A percentile compares a stretch with the other conserved stretches of the same genome.
These are phyloP conservation scores for Colletotrichum shisoi DNA, from an alignment of 2,329 filamentous ascomycete genomes.

Conservation along the genomic window DNA sequence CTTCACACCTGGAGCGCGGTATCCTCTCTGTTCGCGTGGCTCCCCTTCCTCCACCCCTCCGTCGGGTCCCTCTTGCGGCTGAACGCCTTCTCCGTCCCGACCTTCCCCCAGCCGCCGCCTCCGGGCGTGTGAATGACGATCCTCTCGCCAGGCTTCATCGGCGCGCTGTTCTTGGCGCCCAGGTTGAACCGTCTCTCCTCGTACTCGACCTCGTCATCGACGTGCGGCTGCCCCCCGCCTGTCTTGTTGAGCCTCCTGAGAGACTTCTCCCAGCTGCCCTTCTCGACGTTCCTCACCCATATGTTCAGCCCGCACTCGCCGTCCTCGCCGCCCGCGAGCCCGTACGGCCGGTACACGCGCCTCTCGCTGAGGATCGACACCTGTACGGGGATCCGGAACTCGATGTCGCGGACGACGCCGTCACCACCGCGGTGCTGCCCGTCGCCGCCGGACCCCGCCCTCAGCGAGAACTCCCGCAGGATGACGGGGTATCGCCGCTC, in stretches of 20 bases:
- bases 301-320: slow-evolving; percentile 82
- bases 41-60: slow-evolving; percentile 63
- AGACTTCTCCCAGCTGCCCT: slow-evolving; percentile 59
- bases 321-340: slow-evolving; percentile 82
- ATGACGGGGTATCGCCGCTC: slow-evolving; percentile 72
- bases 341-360: slow-evolving; percentile 79
- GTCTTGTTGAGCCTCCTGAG: slow-evolving; percentile 48
- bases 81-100: slow-evolving; percentile 64
- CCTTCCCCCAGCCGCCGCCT: slow-evolving; percentile 77
- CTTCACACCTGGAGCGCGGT: slow-evolving; percentile 65
- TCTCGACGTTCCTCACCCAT: slow-evolving; percentile 79
- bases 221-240: slow-evolving; percentile 28
- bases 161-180: slow-evolving; percentile 80
- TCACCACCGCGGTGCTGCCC: slow-evolving; percentile 76
- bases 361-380: slow-evolving; percentile 80
- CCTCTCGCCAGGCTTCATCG: slow-evolving; percentile 77
- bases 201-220: slow-evolving; percentile 53
- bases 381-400: slow-evolving; percentile 79
- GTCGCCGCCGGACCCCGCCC: slow-evolving; percentile 68
- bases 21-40: slow-evolving; percentile 65
- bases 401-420: slow-evolving; percentile 78
- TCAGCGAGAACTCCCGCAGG: slow-evolving; percentile 72
- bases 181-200: slow-evolving; percentile 73
- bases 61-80: slow-evolving; percentile 62
- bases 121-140: slow-evolving; percentile 82